A percentile compares a stretch with the other conserved stretches of the same genome.
Conservation (phyloP, 148 eudicot species). For the Camellia lanceoleosa region DNA sequence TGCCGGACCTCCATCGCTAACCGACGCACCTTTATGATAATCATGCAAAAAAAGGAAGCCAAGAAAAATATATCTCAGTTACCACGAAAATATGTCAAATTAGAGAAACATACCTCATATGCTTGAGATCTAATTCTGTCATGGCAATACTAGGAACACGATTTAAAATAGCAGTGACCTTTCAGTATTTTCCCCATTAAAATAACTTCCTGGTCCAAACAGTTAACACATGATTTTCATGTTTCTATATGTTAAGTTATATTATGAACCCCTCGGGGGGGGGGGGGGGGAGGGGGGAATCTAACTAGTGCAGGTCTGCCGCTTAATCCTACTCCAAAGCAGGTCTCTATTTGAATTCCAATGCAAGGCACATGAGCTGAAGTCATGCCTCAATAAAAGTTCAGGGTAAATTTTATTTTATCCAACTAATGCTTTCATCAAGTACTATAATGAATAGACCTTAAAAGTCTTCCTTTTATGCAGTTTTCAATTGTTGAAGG, state of each 20-base stretch:
- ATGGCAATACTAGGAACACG: too few species aligned
- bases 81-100: not conserved
- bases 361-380: not conserved
- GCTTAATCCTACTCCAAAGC: not conserved
- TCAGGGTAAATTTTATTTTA: not conserved
- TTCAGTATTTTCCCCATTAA: not conserved
- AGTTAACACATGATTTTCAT: not conserved
- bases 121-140: not conserved
- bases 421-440: not conserved
- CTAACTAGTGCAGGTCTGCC: too few species aligned
- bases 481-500: not conserved
- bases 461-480: not conserved
- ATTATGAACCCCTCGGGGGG: not conserved
- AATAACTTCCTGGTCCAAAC: not conserved
- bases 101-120: not conserved
- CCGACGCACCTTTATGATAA: slow-evolving; percentile 61
- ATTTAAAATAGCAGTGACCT: too few species aligned
- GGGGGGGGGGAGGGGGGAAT: too few species aligned
- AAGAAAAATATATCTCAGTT: not conserved
- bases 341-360: not conserved
- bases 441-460: not conserved
- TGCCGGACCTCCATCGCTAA: slow-evolving; percentile 81
- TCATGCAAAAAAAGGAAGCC: not conserved
- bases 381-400: not conserved
- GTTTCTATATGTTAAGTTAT: not conserved